Evolutionary conservation across 257 asterid species (phyloP).

Genomic region (Rehmannia glutinosa): DNA sequence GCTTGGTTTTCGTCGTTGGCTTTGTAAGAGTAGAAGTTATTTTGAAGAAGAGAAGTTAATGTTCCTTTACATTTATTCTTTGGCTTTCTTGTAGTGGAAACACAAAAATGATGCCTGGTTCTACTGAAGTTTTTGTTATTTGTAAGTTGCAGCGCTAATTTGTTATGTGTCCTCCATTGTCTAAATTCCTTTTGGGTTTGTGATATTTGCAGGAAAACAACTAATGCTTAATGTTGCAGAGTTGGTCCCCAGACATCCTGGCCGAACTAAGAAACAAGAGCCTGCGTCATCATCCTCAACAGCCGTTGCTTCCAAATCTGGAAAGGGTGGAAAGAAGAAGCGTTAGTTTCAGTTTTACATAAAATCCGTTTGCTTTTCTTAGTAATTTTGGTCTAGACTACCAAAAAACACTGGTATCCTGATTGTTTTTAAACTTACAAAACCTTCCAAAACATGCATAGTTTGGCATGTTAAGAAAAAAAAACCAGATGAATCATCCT

Average conservation of each 20-base stretch:
- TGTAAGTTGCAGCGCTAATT: background rate
- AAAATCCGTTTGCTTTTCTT: background rate
- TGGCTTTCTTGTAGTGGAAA: background rate
- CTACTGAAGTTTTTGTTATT: background rate
- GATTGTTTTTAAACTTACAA: too few species aligned
- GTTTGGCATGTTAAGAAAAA: too few species aligned
- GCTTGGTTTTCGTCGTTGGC: background rate
- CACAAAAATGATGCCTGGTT: background rate
- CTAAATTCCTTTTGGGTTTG: background rate
- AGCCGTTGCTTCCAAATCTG: conserved; percentile 63
- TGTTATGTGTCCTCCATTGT: background rate
- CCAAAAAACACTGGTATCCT: background rate
- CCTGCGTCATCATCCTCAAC: conserved; percentile 50
- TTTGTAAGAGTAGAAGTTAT: background rate
- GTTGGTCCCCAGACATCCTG: conserved; percentile 83
- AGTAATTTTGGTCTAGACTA: background rate
- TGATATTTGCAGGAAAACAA: conserved; percentile 1
- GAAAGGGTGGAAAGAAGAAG: conserved; percentile 87
- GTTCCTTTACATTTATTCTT: background rate
- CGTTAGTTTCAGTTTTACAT: conserved; percentile 28
- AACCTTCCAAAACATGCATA: too few species aligned
- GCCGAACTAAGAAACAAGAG: conserved; percentile 81
- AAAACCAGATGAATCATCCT: too few species aligned
- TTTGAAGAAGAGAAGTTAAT: background rate
- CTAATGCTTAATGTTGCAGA: conserved; percentile 80